Evolutionary conservation across 306 rosid genomes (phyloP), one percentile per base, ranked within the genome.

Genomic region (Inga leiocalycina): DNA sequence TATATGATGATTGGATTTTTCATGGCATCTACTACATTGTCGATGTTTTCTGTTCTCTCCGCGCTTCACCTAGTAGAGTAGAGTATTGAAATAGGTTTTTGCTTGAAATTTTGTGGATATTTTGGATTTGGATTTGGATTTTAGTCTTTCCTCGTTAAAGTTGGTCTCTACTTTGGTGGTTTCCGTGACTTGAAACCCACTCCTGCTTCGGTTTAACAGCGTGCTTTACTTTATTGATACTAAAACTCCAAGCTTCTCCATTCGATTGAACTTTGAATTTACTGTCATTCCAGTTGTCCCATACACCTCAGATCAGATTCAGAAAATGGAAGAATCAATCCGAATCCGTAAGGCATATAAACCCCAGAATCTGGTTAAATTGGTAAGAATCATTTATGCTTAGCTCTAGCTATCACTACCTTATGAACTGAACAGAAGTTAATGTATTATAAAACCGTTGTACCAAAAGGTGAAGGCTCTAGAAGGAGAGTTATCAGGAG

Each of bases 261-360:
- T 61, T 71, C 48, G 61, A 34, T 74, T 80, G 59, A 70, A 52
- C 68, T 71, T 56, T 30, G 66, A 57, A 49, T 82, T 30, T 75
- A 54, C 35, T 51, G 67, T 46, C 37, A 64, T 84, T 80, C 77
- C 87, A 96, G 99, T 82, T 82, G 90, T 83, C 74, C 81, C 81
- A 87, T 94, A 96, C 89, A 92, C 88, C 52, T 93, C 97, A 39
- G 97, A 94, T 88, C 99, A 96, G 94, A 90, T 96, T 83, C 88
- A 71, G 85, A 92, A 86, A 85, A 96, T 94, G 97, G 99, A 92
- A 82, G 98, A 96, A 77, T 93, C 95, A 9, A 68, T 85, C 43
- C 89, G 59, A 89, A 91, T 93, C 83, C 91, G 98, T 17, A 87
- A 88, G 88, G 85, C 85, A n/a, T 88, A 88, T 48, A 84, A 88